A percentile compares a stretch with the other conserved stretches of the same genome.
Evolutionary conservation across 139 green algal genomes (phyloP).

Genomic region (Chlorella ohadii): DNA sequence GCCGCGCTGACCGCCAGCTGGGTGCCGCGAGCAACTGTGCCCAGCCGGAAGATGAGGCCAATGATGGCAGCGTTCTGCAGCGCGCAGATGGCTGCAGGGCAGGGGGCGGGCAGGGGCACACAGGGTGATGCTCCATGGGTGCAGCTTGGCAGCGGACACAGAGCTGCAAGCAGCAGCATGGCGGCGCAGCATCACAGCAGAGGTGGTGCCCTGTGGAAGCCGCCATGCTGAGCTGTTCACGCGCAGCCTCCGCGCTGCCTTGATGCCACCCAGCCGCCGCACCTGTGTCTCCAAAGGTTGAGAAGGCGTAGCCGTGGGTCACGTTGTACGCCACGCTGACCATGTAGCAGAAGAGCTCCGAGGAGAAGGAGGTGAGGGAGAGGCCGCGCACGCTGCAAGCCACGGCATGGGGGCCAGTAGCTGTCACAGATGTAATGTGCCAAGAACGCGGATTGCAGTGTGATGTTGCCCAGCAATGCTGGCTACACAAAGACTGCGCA

Average conservation of each 20-base stretch:
- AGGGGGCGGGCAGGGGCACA: background rate
- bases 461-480: too few relatives aligned
- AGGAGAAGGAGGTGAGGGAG: slow-evolving; percentile 62
- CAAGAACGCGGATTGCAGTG: too few relatives aligned
- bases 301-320: slow-evolving; percentile 17
- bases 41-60: slow-evolving; percentile 60
- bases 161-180: too few relatives aligned
- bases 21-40: background rate
- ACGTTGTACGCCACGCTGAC: slow-evolving; percentile 71
- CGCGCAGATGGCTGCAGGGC: slow-evolving; percentile 61
- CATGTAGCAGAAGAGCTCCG: slow-evolving; percentile 76
- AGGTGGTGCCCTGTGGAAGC: too few relatives aligned
- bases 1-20: background rate
- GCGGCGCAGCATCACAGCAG: too few relatives aligned
- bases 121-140: too few relatives aligned
- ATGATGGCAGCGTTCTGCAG: slow-evolving; percentile 72
- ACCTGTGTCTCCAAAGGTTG: slow-evolving; percentile 15
- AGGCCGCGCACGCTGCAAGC: slow-evolving; percentile 67
- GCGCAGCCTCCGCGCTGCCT: too few relatives aligned
- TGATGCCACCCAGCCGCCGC: too few relatives aligned
- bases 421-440: too few relatives aligned
- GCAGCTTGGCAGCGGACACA: too few relatives aligned
- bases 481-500: too few relatives aligned
- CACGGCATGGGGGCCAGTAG: background rate
- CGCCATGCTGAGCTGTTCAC: too few relatives aligned